Evolutionary conservation across 2,329 filamentous ascomycete genomes (phyloP).

Genomic region (Calonectria multiphialidica): DNA sequence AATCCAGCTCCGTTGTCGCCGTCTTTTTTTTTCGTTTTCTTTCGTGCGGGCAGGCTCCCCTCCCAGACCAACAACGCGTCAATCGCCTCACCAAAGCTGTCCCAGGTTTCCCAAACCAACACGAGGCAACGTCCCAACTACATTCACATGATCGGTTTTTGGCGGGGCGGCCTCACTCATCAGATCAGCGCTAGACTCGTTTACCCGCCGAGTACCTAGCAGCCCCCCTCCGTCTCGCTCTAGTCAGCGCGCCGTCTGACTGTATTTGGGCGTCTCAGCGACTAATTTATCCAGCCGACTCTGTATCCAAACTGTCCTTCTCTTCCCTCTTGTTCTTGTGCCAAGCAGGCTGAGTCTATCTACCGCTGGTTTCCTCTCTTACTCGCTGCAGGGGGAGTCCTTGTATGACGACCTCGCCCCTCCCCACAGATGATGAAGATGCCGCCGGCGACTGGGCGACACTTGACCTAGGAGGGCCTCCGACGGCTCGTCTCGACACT

Average conservation of each 20-base stretch:
- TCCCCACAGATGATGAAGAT: slow-evolving; percentile 9
- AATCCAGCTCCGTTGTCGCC: neutral
- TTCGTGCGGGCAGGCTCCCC: neutral
- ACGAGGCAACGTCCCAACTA: neutral
- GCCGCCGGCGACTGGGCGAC: neutral
- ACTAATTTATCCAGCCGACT: neutral
- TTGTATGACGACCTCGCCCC: neutral
- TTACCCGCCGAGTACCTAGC: neutral
- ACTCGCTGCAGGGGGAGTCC: neutral
- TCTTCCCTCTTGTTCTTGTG: neutral
- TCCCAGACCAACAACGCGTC: neutral
- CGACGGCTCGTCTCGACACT: neutral
- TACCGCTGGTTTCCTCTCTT: neutral
- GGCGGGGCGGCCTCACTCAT: slow-evolving; percentile 9
- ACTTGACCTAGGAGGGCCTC: neutral
- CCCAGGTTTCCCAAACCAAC: neutral
- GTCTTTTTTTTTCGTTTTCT: neutral
- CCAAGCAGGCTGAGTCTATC: neutral
- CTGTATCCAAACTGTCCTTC: neutral
- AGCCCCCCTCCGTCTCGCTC: slow-evolving; percentile 9
- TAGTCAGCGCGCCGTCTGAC: slow-evolving; percentile 19
- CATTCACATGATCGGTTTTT: slow-evolving; percentile 13
- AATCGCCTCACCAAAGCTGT: neutral
- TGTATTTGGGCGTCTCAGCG: neutral
- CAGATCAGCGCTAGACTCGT: slow-evolving; percentile 19